phyloP scores from a whole-genome alignment of 1,284 basidiomycete genomes.

The Pterulicium gracile region DNA sequence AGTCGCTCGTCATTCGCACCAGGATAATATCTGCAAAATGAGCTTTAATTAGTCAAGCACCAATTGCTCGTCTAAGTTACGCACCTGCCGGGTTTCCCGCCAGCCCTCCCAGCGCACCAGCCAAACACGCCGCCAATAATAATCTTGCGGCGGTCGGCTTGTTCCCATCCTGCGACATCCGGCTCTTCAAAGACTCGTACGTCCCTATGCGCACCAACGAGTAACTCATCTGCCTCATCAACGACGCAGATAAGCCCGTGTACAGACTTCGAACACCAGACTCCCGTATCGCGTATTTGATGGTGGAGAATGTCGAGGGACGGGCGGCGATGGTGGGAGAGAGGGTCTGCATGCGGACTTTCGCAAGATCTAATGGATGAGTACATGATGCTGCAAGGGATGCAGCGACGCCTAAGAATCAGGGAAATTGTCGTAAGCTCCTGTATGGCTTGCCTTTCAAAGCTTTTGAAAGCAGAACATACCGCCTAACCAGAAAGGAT shows the following conservation, averaged over 20 bases:
- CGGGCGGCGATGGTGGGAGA: slow-evolving; percentile 29
- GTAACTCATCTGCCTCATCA: slow-evolving; percentile 88
- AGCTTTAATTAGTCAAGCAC: slow-evolving; percentile 4
- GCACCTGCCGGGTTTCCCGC: slow-evolving; percentile 74
- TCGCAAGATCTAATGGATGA: slow-evolving; percentile 78
- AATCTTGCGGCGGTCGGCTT: slow-evolving; percentile 40
- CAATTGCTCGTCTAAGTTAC: slow-evolving; percentile 5
- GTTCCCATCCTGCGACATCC: slow-evolving; percentile 34
- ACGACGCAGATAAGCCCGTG: slow-evolving; percentile 75
- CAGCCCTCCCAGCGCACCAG: slow-evolving; percentile 72
- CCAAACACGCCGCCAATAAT: slow-evolving; percentile 54
- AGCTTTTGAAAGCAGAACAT: no score
- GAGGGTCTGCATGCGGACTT: slow-evolving; percentile 81
- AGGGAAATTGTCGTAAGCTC: no score
- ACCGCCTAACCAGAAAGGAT: no score
- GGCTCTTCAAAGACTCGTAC: slow-evolving; percentile 69
- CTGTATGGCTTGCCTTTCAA: no score
- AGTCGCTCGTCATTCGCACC: slow-evolving; percentile 86
- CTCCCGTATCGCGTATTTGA: slow-evolving; percentile 45
- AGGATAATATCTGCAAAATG: slow-evolving; percentile 49
- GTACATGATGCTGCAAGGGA: slow-evolving; percentile 76
- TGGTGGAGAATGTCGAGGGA: slow-evolving; percentile 45
- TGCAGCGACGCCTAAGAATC: no score
- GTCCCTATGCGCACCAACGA: slow-evolving; percentile 79
- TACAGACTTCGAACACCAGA: slow-evolving; percentile 68